Conservation (phyloP, 1,284 basidiomycete genomes). For the Tylopilus sp. region DNA sequence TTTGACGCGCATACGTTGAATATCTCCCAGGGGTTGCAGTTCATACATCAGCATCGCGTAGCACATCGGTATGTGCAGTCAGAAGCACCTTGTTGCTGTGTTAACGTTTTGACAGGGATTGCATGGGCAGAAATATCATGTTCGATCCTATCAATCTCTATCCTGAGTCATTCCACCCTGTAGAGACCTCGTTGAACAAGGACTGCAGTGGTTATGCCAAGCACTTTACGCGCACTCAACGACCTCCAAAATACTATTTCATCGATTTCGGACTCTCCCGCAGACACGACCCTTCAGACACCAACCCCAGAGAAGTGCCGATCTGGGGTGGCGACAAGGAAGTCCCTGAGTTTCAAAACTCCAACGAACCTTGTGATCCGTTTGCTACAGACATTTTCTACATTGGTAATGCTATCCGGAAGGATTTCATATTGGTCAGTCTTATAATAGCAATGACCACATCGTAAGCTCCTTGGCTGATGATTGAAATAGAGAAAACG, state of each 20-base stretch:
- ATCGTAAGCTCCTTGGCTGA: background rate
- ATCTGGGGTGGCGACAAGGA: too few relatives aligned
- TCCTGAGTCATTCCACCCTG: background rate
- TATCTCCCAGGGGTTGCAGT: background rate
- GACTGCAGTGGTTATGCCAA: background rate
- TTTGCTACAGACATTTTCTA: too few relatives aligned
- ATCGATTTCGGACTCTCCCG: too few relatives aligned
- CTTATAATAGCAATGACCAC: background rate
- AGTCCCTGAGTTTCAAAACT: slow-evolving; percentile 16
- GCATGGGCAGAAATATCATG: slow-evolving; percentile 15
- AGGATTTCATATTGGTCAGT: slow-evolving; percentile 19
- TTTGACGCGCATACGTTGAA: background rate
- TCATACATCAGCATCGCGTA: too few relatives aligned
- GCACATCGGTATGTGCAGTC: background rate
- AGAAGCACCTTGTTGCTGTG: too few relatives aligned
- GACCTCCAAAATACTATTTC: background rate
- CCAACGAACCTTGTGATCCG: slow-evolving; percentile 10
- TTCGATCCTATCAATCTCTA: slow-evolving; percentile 11
- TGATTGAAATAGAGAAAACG: slow-evolving; percentile 2
- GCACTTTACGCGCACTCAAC: too few relatives aligned
- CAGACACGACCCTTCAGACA: too few relatives aligned
- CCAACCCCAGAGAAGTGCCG: too few relatives aligned
- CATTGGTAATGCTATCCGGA: background rate
- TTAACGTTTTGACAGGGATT: slow-evolving; percentile 4
- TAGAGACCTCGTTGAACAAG: background rate